Percentiles rank a stretch among this genome's conserved stretches.
These are phyloP conservation scores for Gomphus sp. DNA, from an alignment of 1,284 basidiomycete genomes.

Conservation along the genomic window DNA sequence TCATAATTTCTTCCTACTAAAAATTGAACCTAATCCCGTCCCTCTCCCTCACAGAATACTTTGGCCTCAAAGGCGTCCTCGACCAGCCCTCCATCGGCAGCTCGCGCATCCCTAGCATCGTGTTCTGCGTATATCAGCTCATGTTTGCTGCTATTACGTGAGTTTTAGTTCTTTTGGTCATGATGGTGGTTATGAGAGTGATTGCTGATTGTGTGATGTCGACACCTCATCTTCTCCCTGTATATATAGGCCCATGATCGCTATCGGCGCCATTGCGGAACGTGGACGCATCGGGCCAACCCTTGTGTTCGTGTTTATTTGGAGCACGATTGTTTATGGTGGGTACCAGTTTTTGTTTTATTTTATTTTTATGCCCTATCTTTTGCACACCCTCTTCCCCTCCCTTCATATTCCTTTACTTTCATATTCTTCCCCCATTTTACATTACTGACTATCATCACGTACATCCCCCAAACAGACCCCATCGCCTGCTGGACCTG, in stretches of 20 bases:
- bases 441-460: no score
- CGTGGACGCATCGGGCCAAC: slow-evolving; percentile 82
- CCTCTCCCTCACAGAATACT: slow-evolving; percentile 46
- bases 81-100: slow-evolving; percentile 70
- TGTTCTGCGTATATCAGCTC: slow-evolving; percentile 84
- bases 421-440: no score
- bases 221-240: no score
- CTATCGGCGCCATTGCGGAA: slow-evolving; percentile 88
- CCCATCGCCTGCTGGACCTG: slow-evolving; percentile 95
- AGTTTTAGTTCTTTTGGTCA: slow-evolving; percentile 16
- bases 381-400: no score
- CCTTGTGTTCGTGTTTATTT: slow-evolving; percentile 84
- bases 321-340: slow-evolving; percentile 84
- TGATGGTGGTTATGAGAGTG: no score
- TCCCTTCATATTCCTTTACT: no score
- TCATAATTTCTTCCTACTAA: slow-evolving; percentile 12
- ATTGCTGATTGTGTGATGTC: no score
- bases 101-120: slow-evolving; percentile 65
- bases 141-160: slow-evolving; percentile 86
- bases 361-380: no score
- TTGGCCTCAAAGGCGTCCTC: slow-evolving; percentile 77
- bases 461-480: no score
- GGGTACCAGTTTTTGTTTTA: no score
- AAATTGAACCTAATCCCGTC: not conserved
- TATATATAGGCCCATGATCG: slow-evolving; percentile 60